Evolutionary conservation across 2,329 filamentous ascomycete species (phyloP), one percentile per base, ranked within the genome.

Genomic region (Keithomyces neogunnii): DNA sequence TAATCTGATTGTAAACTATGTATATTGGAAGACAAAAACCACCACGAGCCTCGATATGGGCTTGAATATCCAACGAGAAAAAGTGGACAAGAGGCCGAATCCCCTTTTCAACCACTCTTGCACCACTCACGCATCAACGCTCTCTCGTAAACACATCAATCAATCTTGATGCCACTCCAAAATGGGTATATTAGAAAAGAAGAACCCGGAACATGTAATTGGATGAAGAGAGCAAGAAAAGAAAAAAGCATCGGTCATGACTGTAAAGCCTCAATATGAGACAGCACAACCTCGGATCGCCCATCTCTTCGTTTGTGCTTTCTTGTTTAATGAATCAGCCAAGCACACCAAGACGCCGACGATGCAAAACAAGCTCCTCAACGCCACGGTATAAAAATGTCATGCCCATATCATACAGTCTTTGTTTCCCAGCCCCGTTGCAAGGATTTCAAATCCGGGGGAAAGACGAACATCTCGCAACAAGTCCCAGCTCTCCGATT

Each of bases 111-210:
- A 40, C 6, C 33, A 6, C 33, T 35, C 33, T 6, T 10, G 5
- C 33, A 10, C 10, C 10, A 6, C 33, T 6, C 33, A 35, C 36
- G n/a, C 7, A 39, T 39, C 8, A 44, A 31, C 30, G 40, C 33
- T 30, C 8, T 4, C 40, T 28, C 28, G 10, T 26, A 26, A 30
- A 11, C 28, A 44, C 28, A 28, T 44, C 26, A 44, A 28, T 44
- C 26, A 44, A 44, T 30, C 9, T 29, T 30, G 5, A 26, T 11
- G 40, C 30, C 35, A 28, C 39, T 38, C 13, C 43, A 47, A 51
- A 26, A 26, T 4, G 60, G 38, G 61, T 58, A 51, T 59, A 48
- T 52, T 45, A 36, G 42, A 44, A 42, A 43, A 32, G 28, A 35
- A 47, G 19, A 43, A 45, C 33, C 11, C 44, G 10, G 29, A 51